Conservation (phyloP, 2,329 filamentous ascomycete species). For the Aureobasidium sp. region DNA sequence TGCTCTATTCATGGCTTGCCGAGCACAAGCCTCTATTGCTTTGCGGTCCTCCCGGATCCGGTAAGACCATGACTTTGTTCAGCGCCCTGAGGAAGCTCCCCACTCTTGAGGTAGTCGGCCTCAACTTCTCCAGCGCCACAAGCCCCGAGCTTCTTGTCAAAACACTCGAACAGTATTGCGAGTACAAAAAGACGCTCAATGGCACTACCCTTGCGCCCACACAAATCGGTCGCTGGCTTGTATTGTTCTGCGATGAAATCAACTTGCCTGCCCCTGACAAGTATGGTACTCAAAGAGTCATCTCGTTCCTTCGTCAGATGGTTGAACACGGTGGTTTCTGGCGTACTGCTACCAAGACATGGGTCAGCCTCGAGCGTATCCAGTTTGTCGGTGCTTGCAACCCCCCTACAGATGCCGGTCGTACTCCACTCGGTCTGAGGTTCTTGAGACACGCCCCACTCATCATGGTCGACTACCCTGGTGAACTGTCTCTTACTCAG, state of each 20-base stretch:
- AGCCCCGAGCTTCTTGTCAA: constrained; percentile 97
- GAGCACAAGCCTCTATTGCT: constrained; percentile 96
- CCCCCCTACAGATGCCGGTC: constrained; percentile 91
- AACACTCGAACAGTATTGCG: constrained; percentile 98
- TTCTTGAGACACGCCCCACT: constrained; percentile 97
- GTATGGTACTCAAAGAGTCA: constrained; percentile 94
- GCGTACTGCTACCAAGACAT: constrained; percentile 93
- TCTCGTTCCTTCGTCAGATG: constrained; percentile 93
- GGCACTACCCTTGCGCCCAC: constrained; percentile 92
- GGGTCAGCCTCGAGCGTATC: constrained; percentile 95
- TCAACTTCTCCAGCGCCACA: constrained; percentile 98
- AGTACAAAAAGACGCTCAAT: constrained; percentile 97
- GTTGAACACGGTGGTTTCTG: constrained; percentile 99
- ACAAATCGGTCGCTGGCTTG: constrained; percentile 94
- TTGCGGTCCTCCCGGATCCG: constrained; percentile 94
- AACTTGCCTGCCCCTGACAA: constrained; percentile 96
- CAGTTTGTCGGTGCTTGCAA: constrained; percentile 99
- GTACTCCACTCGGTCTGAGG: constrained; percentile 84
- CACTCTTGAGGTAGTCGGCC: constrained; percentile 97
- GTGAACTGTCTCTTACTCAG: constrained; percentile 86
- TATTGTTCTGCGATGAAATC: constrained; percentile 99
- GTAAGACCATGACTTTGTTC: constrained; percentile 99
- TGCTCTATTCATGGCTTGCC: constrained; percentile 98
- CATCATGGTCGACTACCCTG: constrained; percentile 99
- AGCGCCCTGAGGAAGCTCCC: constrained; percentile 92